Conservation (phyloP, 2,329 filamentous ascomycete species). For the Colletotrichum limetticola region DNA sequence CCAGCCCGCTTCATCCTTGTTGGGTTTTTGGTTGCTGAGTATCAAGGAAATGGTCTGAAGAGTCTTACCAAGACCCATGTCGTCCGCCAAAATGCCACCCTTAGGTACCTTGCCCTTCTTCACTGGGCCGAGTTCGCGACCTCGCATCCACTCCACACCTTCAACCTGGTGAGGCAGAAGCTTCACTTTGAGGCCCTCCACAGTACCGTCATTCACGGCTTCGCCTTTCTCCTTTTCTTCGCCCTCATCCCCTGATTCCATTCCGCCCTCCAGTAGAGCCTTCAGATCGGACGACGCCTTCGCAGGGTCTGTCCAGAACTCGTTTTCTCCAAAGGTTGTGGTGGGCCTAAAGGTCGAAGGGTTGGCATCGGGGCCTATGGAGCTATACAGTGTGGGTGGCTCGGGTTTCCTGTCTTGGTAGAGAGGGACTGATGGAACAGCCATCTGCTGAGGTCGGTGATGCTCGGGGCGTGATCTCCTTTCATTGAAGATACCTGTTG, state of each 20-base stretch:
- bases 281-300: constrained; percentile 83
- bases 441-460: constrained; percentile 61
- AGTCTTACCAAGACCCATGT: constrained; percentile 98
- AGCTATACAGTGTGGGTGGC: constrained; percentile 60
- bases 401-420: constrained; percentile 59
- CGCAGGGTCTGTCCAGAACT: constrained; percentile 74
- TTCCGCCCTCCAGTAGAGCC: constrained; percentile 81
- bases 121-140: constrained; percentile 86
- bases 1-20: constrained; percentile 66
- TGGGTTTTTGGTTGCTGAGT: constrained; percentile 80
- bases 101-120: constrained; percentile 87
- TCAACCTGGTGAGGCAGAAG: constrained; percentile 94
- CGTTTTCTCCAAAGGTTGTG: constrained; percentile 50
- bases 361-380: constrained; percentile 44
- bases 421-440: constrained; percentile 58
- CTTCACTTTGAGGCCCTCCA: constrained; percentile 88
- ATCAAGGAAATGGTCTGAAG: constrained; percentile 92
- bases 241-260: constrained; percentile 77
- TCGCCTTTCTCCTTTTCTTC: constrained; percentile 47
- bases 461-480: constrained; percentile 67
- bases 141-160: constrained; percentile 94
- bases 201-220: constrained; percentile 57
- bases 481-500: constrained; percentile 63
- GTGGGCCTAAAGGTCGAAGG: constrained; percentile 46
- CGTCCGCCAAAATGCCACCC: constrained; percentile 94